Evolutionary conservation across 257 asterid genomes (phyloP), one percentile per base, ranked within the genome.

Genomic region (Galeopsis tetrahit): DNA sequence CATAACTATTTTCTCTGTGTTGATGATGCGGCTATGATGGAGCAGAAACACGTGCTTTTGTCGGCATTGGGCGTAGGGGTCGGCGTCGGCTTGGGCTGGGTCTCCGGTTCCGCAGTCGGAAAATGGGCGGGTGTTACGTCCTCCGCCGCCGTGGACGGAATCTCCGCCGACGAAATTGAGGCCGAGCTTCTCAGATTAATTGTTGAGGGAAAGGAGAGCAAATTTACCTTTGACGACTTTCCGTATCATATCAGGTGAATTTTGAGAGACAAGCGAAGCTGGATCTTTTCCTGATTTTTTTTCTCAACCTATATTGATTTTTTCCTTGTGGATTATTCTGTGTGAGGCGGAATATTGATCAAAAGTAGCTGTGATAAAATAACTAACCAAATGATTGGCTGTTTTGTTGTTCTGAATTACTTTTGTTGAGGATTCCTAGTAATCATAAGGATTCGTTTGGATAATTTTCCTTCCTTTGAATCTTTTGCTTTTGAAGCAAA

Each of bases 11-110:
- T 57, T 42, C 5, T 52, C 17, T 9, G 6, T 39, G 48, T 11
- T 60, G 72, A 39, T 72, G 79, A 68, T 66, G 48, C 28, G 28
- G 28, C 56, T 51, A 71, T 65, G 82, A 93, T 93, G 98, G 98
- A 93, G 31, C 95, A 90, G 79, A 93, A 89, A 76, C 91, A 85
- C 75, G 80, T 89, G 40, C 62, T 90, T 49, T 77, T 86, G 84
- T 93, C 98, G 51, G 98, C 96, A 81, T 81, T 93, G 86, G 75
- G 97, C 79, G 89, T 93, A 4, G 98, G 98, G 48, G 90, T 92
- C 5, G 98, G 98, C 21, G 89, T 90, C 10, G 98, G 98, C 28
- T 80, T 88, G 39, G 96, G 98, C 0, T 71, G 90, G 79, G 96
- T 82, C 10, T 87, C 96, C 8, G 92, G 98, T 14, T 89, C 90